Conservation (phyloP, 1,284 basidiomycete species). For the Serendipita sp. region DNA sequence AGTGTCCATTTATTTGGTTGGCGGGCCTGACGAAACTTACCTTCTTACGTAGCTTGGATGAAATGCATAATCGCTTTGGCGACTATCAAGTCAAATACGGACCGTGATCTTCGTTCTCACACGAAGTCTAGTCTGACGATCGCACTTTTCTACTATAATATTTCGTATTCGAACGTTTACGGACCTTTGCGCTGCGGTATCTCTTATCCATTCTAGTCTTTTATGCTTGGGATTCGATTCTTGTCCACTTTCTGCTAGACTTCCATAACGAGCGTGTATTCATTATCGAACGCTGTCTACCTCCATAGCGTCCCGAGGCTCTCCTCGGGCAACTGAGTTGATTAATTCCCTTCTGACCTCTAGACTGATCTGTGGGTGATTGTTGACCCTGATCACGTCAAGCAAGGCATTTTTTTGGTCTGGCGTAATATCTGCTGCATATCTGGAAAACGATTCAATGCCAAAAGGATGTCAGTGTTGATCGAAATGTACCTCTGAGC, state of each 20-base stretch:
- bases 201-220: not conserved
- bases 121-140: not conserved
- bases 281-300: slow-evolving; percentile 25
- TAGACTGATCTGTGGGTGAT: slow-evolving; percentile 77
- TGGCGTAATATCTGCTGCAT: slow-evolving; percentile 89
- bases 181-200: not conserved
- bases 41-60: not conserved
- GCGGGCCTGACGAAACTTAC: not conserved
- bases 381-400: slow-evolving; percentile 78
- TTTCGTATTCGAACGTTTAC: not conserved
- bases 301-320: slow-evolving; percentile 39
- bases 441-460: slow-evolving; percentile 33
- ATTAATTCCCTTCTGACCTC: slow-evolving; percentile 84
- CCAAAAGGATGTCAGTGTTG: not conserved
- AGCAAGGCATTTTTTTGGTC: slow-evolving; percentile 97
- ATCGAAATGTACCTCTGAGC: slow-evolving; percentile 59
- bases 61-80: not conserved
- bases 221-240: too few relatives aligned
- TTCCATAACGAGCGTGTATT: not conserved
- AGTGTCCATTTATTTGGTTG: not conserved
- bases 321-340: slow-evolving; percentile 57
- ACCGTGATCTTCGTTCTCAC: not conserved
- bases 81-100: not conserved
- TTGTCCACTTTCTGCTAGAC: too few relatives aligned
- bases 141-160: not conserved